phyloP scores from a whole-genome alignment of 2,329 filamentous ascomycete species.

The Aspergillus phoenicis region DNA sequence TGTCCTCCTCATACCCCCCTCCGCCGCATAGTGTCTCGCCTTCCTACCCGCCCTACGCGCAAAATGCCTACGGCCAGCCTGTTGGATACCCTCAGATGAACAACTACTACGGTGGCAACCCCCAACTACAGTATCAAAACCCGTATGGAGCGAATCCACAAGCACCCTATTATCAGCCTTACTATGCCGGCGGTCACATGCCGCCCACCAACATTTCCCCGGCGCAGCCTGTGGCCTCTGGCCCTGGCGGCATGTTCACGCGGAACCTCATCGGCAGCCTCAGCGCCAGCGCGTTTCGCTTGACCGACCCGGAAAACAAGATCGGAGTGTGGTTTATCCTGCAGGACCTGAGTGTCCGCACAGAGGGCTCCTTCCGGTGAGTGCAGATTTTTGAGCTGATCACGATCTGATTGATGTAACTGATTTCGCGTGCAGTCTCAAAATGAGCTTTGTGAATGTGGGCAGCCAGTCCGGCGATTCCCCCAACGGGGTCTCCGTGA shows the following conservation, averaged over 20 bases:
- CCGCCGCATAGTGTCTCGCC: slow-evolving; percentile 42
- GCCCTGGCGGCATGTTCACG: slow-evolving; percentile 82
- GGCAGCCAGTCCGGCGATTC: slow-evolving; percentile 52
- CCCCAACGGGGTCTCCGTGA: slow-evolving; percentile 47
- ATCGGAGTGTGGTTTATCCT: slow-evolving; percentile 96
- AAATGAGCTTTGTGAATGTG: slow-evolving; percentile 83
- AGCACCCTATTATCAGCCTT: slow-evolving; percentile 36
- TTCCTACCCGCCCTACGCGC: slow-evolving; percentile 41
- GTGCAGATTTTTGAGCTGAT: not conserved
- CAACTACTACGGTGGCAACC: slow-evolving; percentile 39
- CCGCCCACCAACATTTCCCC: slow-evolving; percentile 40
- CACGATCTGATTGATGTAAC: not conserved
- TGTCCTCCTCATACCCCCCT: slow-evolving; percentile 72
- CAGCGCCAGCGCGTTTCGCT: slow-evolving; percentile 81
- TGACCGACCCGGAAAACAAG: slow-evolving; percentile 76
- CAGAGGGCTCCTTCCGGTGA: slow-evolving; percentile 87
- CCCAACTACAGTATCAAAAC: slow-evolving; percentile 39
- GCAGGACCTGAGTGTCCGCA: slow-evolving; percentile 91
- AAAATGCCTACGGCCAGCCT: slow-evolving; percentile 45
- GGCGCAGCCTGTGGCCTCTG: slow-evolving; percentile 41
- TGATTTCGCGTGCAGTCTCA: slow-evolving; percentile 51
- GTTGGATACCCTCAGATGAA: slow-evolving; percentile 41
- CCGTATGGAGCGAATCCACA: slow-evolving; percentile 34
- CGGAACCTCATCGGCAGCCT: slow-evolving; percentile 92
- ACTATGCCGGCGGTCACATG: slow-evolving; percentile 38